A percentile compares a stretch with the other conserved stretches of the same genome.
These are phyloP conservation scores for Beta vulgaris DNA, from an alignment of 148 eudicot species.

Conservation along the genomic window DNA sequence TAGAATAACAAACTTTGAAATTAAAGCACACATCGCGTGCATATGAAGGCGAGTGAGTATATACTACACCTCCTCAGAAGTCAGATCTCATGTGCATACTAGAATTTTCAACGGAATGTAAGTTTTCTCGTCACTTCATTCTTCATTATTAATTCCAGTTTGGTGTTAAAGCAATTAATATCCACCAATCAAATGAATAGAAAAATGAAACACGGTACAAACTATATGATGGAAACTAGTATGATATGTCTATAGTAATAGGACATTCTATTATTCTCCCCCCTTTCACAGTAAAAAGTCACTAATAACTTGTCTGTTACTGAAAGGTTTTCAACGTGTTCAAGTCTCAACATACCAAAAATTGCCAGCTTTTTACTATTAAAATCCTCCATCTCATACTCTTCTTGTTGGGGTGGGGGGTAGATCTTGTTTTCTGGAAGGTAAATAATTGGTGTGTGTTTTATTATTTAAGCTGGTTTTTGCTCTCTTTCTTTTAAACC, in stretches of 20 bases:
- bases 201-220: not conserved
- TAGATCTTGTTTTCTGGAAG: slow-evolving; percentile 26
- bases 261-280: slow-evolving; percentile 7
- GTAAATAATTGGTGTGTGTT: not conserved
- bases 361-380: not conserved
- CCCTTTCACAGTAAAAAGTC: slow-evolving; percentile 18
- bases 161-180: slow-evolving; percentile 21
- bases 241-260: not conserved
- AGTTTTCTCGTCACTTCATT: not conserved
- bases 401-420: not conserved
- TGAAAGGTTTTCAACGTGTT: slow-evolving; percentile 33
- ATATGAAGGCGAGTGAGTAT: too few species aligned
- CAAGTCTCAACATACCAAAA: slow-evolving; percentile 7
- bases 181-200: slow-evolving; percentile 9
- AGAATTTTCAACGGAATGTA: not conserved
- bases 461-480: slow-evolving; percentile 27
- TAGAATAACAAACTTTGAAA: too few species aligned
- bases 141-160: slow-evolving; percentile 16
- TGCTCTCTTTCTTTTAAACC: slow-evolving; percentile 6
- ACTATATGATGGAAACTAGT: not conserved
- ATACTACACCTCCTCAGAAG: not conserved
- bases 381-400: not conserved
- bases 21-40: too few species aligned
- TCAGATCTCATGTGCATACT: slow-evolving; percentile 11
- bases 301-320: slow-evolving; percentile 34